These are phyloP conservation scores for Suillus bovinus DNA, from an alignment of 768 basidiomycete genomes.

Conservation along the genomic window DNA sequence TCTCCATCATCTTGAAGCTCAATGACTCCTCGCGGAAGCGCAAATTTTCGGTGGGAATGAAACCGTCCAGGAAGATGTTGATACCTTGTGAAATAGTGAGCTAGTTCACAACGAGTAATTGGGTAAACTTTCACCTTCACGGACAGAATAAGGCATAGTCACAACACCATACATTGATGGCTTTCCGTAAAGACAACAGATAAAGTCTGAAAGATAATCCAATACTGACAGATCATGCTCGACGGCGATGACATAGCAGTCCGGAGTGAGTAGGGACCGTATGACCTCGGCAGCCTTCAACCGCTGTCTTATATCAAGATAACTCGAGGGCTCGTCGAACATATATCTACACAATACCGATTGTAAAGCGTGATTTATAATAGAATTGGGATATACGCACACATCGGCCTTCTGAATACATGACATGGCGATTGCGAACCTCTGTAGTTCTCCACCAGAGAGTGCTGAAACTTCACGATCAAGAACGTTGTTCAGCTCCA, in stretches of 20 bases:
- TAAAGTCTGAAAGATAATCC: conserved; percentile 97
- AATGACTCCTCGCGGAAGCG: conserved; percentile 96
- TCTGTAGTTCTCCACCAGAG: conserved; percentile 95
- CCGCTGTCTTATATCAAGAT: conserved; percentile 95
- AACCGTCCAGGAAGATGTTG: conserved; percentile 99
- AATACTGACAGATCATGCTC: conserved; percentile 99
- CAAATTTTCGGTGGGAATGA: conserved; percentile 97
- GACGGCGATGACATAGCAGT: conserved; percentile 93
- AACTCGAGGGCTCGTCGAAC: conserved; percentile 99
- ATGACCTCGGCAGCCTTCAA: conserved; percentile 95
- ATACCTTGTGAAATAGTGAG: conserved; percentile 59
- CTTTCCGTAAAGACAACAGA: conserved; percentile 97
- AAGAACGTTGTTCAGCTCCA: conserved; percentile 86
- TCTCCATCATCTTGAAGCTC: conserved; percentile 97
- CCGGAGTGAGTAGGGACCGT: conserved; percentile 76
- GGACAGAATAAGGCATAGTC: conserved; percentile 97
- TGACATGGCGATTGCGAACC: conserved; percentile 98
- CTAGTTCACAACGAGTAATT: neutral
- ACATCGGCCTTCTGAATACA: conserved; percentile 96
- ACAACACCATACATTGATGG: conserved; percentile 98
- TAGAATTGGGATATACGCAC: conserved; percentile 46
- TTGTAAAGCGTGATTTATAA: conserved; percentile 9
- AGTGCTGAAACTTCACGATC: conserved; percentile 83
- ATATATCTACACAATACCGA: conserved; percentile 66
- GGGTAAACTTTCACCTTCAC: conserved; percentile 69